phyloP scores from a whole-genome alignment of 2,329 filamentous ascomycete species.

The Ceratocystis destructans region DNA sequence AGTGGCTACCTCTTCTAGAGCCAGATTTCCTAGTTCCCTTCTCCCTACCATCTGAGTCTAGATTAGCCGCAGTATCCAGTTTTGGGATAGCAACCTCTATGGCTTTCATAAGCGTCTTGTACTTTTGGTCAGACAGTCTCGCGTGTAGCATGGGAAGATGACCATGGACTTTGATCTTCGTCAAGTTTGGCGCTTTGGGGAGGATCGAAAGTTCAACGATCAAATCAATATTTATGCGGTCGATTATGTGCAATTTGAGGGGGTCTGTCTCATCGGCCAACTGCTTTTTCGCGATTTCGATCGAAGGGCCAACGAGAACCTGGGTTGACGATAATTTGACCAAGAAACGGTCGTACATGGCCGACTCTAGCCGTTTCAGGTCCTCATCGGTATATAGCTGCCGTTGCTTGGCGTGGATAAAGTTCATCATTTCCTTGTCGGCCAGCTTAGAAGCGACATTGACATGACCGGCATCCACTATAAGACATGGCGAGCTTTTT shows the following conservation, averaged over 20 bases:
- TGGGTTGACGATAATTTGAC: constrained; percentile 91
- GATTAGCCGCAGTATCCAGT: constrained; percentile 34
- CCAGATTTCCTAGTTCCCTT: not conserved
- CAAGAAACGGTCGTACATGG: constrained; percentile 96
- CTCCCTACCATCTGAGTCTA: not conserved
- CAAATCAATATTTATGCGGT: constrained; percentile 95
- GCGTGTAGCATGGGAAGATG: constrained; percentile 86
- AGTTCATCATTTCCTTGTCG: constrained; percentile 74
- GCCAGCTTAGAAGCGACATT: constrained; percentile 89
- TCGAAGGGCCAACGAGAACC: constrained; percentile 83
- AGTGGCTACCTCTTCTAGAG: constrained; percentile 15
- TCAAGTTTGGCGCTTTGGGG: constrained; percentile 87
- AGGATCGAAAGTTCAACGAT: constrained; percentile 91
- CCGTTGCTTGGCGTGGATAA: constrained; percentile 82
- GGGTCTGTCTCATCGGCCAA: constrained; percentile 53
- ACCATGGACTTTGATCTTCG: constrained; percentile 80
- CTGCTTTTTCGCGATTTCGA: constrained; percentile 77
- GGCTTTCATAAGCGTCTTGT: constrained; percentile 91
- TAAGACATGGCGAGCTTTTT: constrained; percentile 70
- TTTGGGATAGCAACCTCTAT: constrained; percentile 92
- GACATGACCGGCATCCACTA: constrained; percentile 90
- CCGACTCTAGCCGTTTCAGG: constrained; percentile 68
- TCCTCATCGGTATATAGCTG: constrained; percentile 81
- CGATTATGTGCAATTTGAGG: constrained; percentile 74
- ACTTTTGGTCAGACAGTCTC: constrained; percentile 85